A percentile compares a stretch with the other conserved stretches of the same genome.
phyloP scores from a whole-genome alignment of 1,284 basidiomycete genomes.

The Apiotrichum veenhuisii region DNA sequence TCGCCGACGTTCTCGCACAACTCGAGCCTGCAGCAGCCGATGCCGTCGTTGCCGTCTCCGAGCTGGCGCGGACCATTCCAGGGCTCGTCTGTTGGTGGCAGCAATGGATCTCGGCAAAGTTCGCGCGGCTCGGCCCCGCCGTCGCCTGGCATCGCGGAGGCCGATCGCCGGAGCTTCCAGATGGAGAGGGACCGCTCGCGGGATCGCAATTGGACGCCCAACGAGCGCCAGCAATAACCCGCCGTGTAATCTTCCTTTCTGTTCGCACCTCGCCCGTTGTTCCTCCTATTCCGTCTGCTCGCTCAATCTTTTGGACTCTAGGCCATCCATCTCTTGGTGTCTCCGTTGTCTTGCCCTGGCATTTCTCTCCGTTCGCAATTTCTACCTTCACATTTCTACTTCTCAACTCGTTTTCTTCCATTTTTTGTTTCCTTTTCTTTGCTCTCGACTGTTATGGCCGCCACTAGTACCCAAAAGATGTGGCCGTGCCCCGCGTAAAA shows the following conservation, averaged over 20 bases:
- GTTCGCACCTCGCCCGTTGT: neutral
- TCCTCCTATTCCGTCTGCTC: neutral
- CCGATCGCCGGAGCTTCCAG: constrained; percentile 29
- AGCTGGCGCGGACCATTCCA: constrained; percentile 41
- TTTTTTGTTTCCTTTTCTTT: too few species aligned
- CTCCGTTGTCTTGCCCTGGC: neutral
- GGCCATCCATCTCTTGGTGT: neutral
- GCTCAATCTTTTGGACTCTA: neutral
- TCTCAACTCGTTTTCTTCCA: too few species aligned
- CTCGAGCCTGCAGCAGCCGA: neutral
- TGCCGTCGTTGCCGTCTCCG: constrained; percentile 17
- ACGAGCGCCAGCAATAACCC: neutral
- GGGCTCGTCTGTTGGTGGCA: constrained; percentile 17
- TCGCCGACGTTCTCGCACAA: neutral
- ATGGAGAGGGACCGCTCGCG: constrained; percentile 40
- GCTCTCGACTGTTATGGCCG: too few species aligned
- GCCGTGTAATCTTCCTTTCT: neutral
- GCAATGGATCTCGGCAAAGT: constrained; percentile 48
- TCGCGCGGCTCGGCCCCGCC: constrained; percentile 45
- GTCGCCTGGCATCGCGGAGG: constrained; percentile 28
- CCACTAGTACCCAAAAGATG: too few species aligned
- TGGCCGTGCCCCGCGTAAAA: too few species aligned
- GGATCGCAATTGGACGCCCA: constrained; percentile 38
- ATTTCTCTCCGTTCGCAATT: neutral
- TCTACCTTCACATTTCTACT: neutral